Evolutionary conservation across 163 green algal genomes (phyloP).

Genomic region (Volvox carteri): DNA sequence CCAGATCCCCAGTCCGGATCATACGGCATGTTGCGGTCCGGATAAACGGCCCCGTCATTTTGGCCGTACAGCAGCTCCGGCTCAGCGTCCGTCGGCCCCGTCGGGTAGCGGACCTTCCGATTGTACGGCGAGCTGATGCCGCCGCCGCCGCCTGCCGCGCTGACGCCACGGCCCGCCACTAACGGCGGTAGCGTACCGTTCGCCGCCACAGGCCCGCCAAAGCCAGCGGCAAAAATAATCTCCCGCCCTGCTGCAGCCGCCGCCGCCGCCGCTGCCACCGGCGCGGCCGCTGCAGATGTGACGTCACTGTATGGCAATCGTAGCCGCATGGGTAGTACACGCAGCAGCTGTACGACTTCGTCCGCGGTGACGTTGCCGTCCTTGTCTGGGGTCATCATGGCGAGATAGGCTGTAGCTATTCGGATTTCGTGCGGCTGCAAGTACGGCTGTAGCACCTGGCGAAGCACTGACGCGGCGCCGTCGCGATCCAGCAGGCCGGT

Average conservation of each 20-base stretch:
- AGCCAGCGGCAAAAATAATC: slow-evolving; percentile 40
- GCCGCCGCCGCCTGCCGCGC: not conserved
- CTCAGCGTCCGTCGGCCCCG: slow-evolving; percentile 15
- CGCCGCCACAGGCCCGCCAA: slow-evolving; percentile 32
- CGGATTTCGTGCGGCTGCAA: slow-evolving; percentile 1
- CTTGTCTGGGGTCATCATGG: slow-evolving; percentile 31
- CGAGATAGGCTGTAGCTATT: slow-evolving; percentile 23
- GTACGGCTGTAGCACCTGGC: slow-evolving; percentile 19
- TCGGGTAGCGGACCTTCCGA: not conserved
- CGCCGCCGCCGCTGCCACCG: not conserved
- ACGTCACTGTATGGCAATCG: slow-evolving; percentile 36
- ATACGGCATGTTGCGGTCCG: slow-evolving; percentile 16
- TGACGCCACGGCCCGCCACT: not conserved
- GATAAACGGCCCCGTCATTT: slow-evolving; percentile 27
- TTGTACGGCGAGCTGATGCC: not conserved
- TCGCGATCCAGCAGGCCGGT: slow-evolving; percentile 25
- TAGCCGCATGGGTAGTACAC: slow-evolving; percentile 44
- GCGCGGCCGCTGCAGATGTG: not conserved
- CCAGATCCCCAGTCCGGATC: slow-evolving; percentile 29
- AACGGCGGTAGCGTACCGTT: slow-evolving; percentile 29
- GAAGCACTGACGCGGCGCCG: not conserved
- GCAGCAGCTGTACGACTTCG: slow-evolving; percentile 53
- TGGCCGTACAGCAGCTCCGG: slow-evolving; percentile 37
- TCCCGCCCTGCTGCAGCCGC: not conserved
- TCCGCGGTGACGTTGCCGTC: slow-evolving; percentile 36